A percentile compares a stretch with the other conserved stretches of the same genome.
Conservation (phyloP, 768 basidiomycete genomes). For the Mycena floridula region DNA sequence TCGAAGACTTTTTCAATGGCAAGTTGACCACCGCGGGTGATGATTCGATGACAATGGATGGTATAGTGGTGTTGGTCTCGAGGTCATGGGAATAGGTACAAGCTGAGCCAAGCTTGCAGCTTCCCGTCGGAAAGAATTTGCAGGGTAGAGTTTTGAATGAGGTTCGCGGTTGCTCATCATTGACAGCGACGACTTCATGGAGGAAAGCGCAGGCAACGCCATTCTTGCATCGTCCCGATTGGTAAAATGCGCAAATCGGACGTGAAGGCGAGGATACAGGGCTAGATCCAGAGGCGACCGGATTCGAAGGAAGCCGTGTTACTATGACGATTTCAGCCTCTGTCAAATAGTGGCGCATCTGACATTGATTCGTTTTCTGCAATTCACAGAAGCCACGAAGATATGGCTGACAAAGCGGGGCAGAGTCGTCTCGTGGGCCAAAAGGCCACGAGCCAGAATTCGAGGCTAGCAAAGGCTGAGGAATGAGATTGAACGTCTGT, state of each 20-base stretch:
- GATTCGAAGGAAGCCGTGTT: background rate
- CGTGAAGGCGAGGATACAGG: background rate
- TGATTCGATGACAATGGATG: background rate
- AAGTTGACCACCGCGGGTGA: background rate
- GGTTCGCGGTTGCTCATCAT: too few relatives aligned
- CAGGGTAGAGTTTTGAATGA: too few relatives aligned
- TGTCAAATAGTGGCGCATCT: background rate
- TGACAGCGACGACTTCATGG: too few relatives aligned
- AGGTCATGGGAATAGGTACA: slow-evolving; percentile 4
- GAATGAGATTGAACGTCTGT: background rate
- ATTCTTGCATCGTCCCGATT: too few relatives aligned
- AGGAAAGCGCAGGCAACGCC: too few relatives aligned
- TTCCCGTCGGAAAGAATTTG: slow-evolving; percentile 3
- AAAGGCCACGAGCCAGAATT: too few relatives aligned
- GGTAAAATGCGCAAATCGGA: background rate
- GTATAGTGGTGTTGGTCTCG: background rate
- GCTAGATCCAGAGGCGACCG: too few relatives aligned
- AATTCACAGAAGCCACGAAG: background rate
- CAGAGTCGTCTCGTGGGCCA: background rate
- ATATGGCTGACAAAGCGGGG: background rate
- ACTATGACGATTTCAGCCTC: background rate
- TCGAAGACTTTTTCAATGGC: background rate
- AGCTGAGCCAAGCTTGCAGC: slow-evolving; percentile 2
- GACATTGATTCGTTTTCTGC: background rate
- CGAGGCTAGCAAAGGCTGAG: background rate